Evolutionary conservation across 495 filamentous ascomycete species (phyloP).

Genomic region (Aspergillus nanangensis): DNA sequence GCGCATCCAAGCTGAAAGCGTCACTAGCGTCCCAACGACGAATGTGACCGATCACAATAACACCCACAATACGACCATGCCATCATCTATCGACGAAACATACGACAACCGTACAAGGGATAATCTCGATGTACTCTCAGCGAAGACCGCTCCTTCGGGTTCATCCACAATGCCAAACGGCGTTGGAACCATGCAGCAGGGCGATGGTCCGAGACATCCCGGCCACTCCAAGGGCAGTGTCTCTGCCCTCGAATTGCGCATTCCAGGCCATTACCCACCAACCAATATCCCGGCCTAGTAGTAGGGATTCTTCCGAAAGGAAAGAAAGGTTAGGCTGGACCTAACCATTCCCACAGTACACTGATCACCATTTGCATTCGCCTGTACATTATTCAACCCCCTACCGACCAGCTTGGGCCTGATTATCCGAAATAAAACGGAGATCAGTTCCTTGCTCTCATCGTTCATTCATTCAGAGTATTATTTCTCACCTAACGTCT

Average conservation of each 20-base stretch:
- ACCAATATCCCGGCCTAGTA: constrained; percentile 29
- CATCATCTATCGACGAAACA: constrained; percentile 32
- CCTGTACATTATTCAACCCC: constrained; percentile 8
- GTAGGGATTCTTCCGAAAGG: not conserved
- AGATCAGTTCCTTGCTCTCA: constrained; percentile 1
- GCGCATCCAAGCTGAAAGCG: constrained; percentile 30
- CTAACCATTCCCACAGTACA: not conserved
- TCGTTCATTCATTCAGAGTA: not conserved
- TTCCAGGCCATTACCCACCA: constrained; percentile 36
- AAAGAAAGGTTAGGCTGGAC: not conserved
- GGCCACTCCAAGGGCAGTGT: constrained; percentile 23
- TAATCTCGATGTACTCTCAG: not conserved
- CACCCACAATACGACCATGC: constrained; percentile 32
- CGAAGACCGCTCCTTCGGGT: not conserved
- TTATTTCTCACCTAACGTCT: not conserved
- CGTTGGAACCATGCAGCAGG: constrained; percentile 1
- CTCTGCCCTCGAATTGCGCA: constrained; percentile 29
- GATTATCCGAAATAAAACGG: too few species aligned
- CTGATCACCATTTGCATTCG: constrained; percentile 7
- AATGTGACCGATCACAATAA: constrained; percentile 33
- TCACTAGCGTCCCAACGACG: constrained; percentile 36
- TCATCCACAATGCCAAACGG: constrained; percentile 1
- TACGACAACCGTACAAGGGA: too few species aligned
- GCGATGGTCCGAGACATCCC: too few species aligned
- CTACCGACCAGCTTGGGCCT: constrained; percentile 5